Base-by-base conservation (phyloP, 495 filamentous ascomycete species). In the Hyaloscypha finlandica region DNA sequence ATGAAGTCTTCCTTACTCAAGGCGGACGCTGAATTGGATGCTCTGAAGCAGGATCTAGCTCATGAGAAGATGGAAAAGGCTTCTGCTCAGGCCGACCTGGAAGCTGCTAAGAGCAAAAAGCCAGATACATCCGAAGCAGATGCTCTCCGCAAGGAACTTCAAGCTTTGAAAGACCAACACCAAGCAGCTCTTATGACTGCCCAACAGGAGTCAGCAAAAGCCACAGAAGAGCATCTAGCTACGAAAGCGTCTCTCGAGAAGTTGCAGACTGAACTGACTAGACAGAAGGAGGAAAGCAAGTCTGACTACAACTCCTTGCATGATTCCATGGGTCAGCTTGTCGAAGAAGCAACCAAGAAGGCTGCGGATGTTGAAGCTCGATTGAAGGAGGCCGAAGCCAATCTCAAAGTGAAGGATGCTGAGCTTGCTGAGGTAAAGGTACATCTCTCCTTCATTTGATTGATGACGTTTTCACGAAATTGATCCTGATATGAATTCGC, bases 261-360 rank as follows among this genome's bases (percentile, higher is more conserved):
- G 65, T 66, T 73, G 4, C 71, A 76, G 61, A 71, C 71, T 0
- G 70, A 74, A 33, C 65, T 79, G 0, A 64, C 70, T 31, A 71
- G 76, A 45, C 71, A 77, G 29, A 74, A 76, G 48, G 73, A 74
- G 5, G 77, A 83, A 63, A 55, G 80, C 6, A 83, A 78, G 25
- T 77, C 80, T 25, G 84, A 86, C 70, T 85, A 84, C 73, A 80
- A 83, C 68, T 82, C 80, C 22, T 80, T 82, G 76, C 83, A 85
- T 66, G 82, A 81, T 9, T 83, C 82, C 61, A 76, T 84, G 66
- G 80, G 77, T 4, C 61, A 71, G 42, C 53, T 81, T 6, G 80
- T 83, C 68, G 82, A 84, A 73, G 81, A 81, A 62, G 76, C 81
- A 64, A 78, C 70, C 59, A 75, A 74, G 63, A 71, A 71, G 58